Evolutionary conservation across 2,329 filamentous ascomycete genomes (phyloP), one percentile per base, ranked within the genome.

Genomic region (Cryphonectria nitschkei): DNA sequence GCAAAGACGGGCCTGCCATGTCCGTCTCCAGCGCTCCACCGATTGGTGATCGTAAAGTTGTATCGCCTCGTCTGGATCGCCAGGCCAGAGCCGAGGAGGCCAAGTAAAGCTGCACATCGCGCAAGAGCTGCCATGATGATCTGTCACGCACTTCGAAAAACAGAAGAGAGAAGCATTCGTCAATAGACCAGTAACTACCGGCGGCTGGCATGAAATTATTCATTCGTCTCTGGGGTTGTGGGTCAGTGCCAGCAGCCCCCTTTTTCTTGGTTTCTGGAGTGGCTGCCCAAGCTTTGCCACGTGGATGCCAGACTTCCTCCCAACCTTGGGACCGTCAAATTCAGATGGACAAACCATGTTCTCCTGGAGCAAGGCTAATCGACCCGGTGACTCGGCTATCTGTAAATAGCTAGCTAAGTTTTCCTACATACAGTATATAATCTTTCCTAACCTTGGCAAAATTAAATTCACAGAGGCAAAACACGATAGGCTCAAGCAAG

Each of bases 1-100:
- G 68, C 29, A 60, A 72, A 74, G 4, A 68, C 61, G 2, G 73
- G 73, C 13, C 73, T 70, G 22, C 73, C 73, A 66, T 74, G 72
- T 0, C 73, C 73, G 54, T 74, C 73, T 41, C 54, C 66, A 39
- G 62, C 16, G 29, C 62, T 52, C 61, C 62, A 66, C 58, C 29
- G 19, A 19, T 37, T 65, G 22, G 50, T 68, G 56, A 74, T 62
- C n/a, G 65, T 70, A 19, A 68, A 68, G 11, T 70, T 68, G 32
- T 65, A 70, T 16, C 26, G 34, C 56, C 32, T 60, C 26, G 29
- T 60, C 56, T 60, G 26, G 54, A 13, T 46, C 11, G 71, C n/a
- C 46, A 71, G 50, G 41, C 61, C 50, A 64, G 63, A 43, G 37
- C 62, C 56, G 54, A 71, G n/a, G 52, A 63, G 32, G 58, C 65